Base-by-base conservation (phyloP, 1,284 basidiomycete genomes). In the Ustanciosporium gigantosporum region DNA sequence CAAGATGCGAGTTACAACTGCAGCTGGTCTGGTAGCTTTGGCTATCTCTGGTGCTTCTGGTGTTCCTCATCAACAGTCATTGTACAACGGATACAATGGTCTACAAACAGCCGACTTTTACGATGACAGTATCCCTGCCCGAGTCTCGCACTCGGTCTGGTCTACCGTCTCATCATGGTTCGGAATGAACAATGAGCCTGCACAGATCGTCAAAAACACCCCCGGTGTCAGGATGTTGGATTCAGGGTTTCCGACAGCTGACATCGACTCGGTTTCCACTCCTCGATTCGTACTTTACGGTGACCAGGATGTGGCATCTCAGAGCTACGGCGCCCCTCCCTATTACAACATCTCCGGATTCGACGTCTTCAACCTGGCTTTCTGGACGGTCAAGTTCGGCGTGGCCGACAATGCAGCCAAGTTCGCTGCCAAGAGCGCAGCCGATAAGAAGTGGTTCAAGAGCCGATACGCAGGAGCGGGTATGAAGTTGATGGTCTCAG, bases 351-450 rank as follows among this genome's bases (percentile, higher is more conserved):
- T 66, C 35, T 46, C 43, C 17, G 66, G 66, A 0, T 68, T 68
- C 75, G 81, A 79, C 73, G 76, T 78, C 19, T 81, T 81, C 68
- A 79, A 81, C 44, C 76, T 82, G 25, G 79, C 81, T 3, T 82
- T 82, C 66, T 81, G 81, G 81, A 76, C 80, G 56, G 68, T 76
- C 24, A 56, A 55, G 27, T 51, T 55, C 19, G 70, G 73, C 8
- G 74, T 80, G 0, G 76, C 76, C 5, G 70, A 79, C 34, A 79
- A 79, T 20, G 67, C 70, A 9, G 49, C 50, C 25, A 64, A 64
- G 36, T 64, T 53, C 32, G 60, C 60, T 0, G 60, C 60, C 37
- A 64, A 64, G 46, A 50, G 46, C 32, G 49, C 45, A 5, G 35
- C 46, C 31, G 60, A 64, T 22, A 49, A 47, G 35, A 52, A 50